Conservation (phyloP, 2,329 filamentous ascomycete genomes). For the Xylariaceae sp. region DNA sequence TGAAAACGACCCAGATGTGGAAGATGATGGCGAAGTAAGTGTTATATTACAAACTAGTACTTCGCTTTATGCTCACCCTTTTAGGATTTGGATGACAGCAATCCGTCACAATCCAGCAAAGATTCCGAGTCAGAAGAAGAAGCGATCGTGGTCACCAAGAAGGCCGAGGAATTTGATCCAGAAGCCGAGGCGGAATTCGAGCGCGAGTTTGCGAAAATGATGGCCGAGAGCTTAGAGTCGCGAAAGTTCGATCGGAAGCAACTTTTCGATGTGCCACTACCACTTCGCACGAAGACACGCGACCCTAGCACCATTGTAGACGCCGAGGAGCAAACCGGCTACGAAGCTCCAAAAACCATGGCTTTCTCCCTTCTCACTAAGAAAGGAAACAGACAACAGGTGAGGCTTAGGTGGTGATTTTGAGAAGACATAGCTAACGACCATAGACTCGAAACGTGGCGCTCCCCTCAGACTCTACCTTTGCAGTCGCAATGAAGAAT, state of each 20-base stretch:
- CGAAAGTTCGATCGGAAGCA: conserved; percentile 94
- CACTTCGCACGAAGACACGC: conserved; percentile 70
- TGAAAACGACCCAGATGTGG: conserved; percentile 45
- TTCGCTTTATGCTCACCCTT: conserved; percentile 4
- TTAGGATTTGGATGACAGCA: conserved; percentile 44
- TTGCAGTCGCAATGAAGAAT: conserved; percentile 92
- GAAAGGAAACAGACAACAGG: conserved; percentile 92
- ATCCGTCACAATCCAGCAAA: conserved; percentile 41
- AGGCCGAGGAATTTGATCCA: conserved; percentile 85
- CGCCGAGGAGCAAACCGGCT: conserved; percentile 35
- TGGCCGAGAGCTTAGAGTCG: conserved; percentile 94
- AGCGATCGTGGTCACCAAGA: conserved; percentile 83
- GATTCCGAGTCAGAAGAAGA: conserved; percentile 76
- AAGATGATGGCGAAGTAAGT: conserved; percentile 42
- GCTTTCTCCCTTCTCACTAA: conserved; percentile 95
- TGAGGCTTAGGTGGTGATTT: conserved; percentile 34
- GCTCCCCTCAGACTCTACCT: conserved; percentile 83
- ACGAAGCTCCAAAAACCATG: conserved; percentile 64
- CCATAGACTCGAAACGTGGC: conserved; percentile 82
- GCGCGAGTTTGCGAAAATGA: conserved; percentile 95
- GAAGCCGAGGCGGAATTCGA: conserved; percentile 97
- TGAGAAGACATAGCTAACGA: conserved; percentile 11
- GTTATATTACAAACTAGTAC: not conserved
- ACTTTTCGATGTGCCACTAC: conserved; percentile 94
- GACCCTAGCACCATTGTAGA: conserved; percentile 44